phyloP scores from a whole-genome alignment of 306 rosid genomes.

The Ceratonia siliqua region DNA sequence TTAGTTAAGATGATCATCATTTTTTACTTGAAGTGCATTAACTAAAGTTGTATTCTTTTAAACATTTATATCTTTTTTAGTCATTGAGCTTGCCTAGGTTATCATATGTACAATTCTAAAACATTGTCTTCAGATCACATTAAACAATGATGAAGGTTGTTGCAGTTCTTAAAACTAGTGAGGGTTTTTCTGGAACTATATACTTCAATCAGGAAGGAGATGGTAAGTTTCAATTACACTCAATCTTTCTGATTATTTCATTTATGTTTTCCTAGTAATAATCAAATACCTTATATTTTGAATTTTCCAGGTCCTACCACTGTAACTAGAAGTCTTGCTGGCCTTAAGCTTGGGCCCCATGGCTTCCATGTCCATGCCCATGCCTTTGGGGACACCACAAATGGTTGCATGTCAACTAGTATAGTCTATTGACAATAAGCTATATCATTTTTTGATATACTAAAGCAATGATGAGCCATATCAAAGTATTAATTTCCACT shows the following conservation, averaged over 20 bases:
- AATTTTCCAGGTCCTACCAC: slow-evolving; percentile 67
- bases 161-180: neutral
- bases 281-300: slow-evolving; percentile 16
- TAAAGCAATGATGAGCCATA: neutral
- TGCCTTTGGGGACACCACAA: slow-evolving; percentile 96
- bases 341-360: slow-evolving; percentile 87
- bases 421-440: slow-evolving; percentile 18
- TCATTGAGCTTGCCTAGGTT: neutral
- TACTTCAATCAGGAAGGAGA: slow-evolving; percentile 22
- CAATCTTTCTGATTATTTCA: neutral
- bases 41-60: neutral
- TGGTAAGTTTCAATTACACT: slow-evolving; percentile 46
- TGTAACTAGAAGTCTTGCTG: slow-evolving; percentile 70
- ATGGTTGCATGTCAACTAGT: slow-evolving; percentile 98
- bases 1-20: neutral
- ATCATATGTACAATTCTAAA: neutral
- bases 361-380: slow-evolving; percentile 94
- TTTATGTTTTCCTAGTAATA: neutral
- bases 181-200: slow-evolving; percentile 4
- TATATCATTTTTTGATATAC: neutral
- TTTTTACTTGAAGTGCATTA: neutral
- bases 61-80: neutral
- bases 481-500: neutral
- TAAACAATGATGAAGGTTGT: slow-evolving; percentile 2
- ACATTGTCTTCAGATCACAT: neutral